Conservation (phyloP, 306 rosid species). For the Castanopsis chinensis region DNA sequence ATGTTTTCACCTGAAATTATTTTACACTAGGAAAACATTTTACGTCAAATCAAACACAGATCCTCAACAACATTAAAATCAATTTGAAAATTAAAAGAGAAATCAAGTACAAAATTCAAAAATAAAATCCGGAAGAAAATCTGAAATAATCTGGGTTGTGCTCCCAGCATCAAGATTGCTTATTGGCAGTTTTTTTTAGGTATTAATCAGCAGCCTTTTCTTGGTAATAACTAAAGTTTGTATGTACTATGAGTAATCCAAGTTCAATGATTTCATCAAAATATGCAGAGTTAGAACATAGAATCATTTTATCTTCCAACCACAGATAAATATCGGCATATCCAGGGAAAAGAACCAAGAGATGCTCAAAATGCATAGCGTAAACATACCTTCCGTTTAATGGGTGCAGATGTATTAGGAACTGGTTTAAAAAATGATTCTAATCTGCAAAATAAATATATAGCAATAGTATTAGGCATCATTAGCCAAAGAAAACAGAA, state of each 20-base stretch:
- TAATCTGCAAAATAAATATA: constrained; percentile 47
- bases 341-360: neutral
- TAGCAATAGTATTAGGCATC: constrained; percentile 2
- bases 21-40: no score
- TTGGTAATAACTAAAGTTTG: neutral
- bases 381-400: constrained; percentile 76
- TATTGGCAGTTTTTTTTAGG: no score
- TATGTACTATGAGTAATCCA: neutral
- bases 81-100: no score
- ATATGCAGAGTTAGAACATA: neutral
- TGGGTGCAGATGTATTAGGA: constrained; percentile 57
- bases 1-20: no score
- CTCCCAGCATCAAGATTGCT: no score
- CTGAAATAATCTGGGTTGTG: no score
- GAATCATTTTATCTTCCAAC: neutral
- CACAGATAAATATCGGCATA: neutral
- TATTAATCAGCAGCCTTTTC: neutral
- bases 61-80: no score
- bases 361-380: constrained; percentile 1
- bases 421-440: constrained; percentile 91
- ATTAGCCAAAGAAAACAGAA: constrained; percentile 15
- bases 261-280: neutral
- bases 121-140: no score
- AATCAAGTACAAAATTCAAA: no score
- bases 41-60: no score